Conservation (phyloP, 768 basidiomycete species). For the Collybiopsis confluens region DNA sequence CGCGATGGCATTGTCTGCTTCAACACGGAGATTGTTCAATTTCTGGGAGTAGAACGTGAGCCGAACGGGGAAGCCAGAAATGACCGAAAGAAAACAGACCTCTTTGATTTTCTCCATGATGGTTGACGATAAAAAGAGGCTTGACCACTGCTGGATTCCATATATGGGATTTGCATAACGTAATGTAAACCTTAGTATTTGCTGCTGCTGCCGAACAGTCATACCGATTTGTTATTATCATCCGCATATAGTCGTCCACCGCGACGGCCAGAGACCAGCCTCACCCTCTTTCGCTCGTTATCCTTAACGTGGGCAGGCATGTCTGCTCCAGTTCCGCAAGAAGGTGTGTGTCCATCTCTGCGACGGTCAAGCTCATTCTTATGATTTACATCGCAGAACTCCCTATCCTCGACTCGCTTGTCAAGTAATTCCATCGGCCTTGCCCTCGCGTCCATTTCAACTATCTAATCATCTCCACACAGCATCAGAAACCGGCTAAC, state of each 20-base stretch:
- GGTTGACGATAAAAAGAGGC: background rate
- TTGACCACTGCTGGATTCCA: background rate
- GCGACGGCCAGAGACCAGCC: too few species aligned
- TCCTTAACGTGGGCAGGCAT: too few species aligned
- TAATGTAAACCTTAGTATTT: background rate
- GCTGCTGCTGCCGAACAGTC: too few species aligned
- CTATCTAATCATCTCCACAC: slow-evolving; percentile 5
- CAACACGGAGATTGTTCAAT: slow-evolving; percentile 71
- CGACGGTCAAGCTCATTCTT: slow-evolving; percentile 15
- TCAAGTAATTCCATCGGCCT: slow-evolving; percentile 74
- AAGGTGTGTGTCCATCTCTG: slow-evolving; percentile 47
- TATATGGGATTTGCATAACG: background rate
- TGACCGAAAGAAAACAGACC: too few species aligned
- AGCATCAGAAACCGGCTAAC: slow-evolving; percentile 95
- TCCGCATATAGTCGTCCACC: too few species aligned
- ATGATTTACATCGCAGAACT: slow-evolving; percentile 53
- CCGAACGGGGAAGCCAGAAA: too few species aligned
- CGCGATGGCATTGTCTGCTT: slow-evolving; percentile 75
- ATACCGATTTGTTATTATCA: too few species aligned
- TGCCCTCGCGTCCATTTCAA: slow-evolving; percentile 5
- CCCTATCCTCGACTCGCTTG: slow-evolving; percentile 90
- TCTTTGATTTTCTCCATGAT: slow-evolving; percentile 50
- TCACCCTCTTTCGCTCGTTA: too few species aligned
- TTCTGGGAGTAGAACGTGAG: too few species aligned
- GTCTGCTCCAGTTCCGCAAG: slow-evolving; percentile 72